Evolutionary conservation across 352 stramenopile genomes (phyloP), one percentile per base, ranked within the genome.

Genomic region (Phytophthora citricola): DNA sequence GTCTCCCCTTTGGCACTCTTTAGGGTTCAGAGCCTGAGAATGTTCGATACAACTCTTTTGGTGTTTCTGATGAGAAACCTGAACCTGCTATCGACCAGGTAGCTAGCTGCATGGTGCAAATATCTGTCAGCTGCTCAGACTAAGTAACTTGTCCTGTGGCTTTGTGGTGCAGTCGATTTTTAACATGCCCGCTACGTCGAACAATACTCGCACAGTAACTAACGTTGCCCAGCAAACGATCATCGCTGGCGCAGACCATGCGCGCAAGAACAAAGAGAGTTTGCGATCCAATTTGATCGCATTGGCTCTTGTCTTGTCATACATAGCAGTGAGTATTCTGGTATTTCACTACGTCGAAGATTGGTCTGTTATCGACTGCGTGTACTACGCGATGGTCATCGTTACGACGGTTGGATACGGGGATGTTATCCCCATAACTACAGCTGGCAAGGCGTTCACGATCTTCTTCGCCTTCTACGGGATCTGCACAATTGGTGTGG

Each of bases 351-450:
- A 69, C 47, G 57, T 85, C 15, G 82, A 91, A 52, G 27, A 73
- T 8, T 91, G 82, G 82, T 71, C 63, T 0, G 60, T 89, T 14
- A 62, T 97, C 0, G 93, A 98, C 73, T 87, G 84, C 31, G 66
- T 98, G 22, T 98, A 98, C 64, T 98, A 95, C 74, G 79, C 83
- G 29, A 92, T 97, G 69, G 91, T 97, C 8, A 97, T 95, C 39
- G 76, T 98, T n/a, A 98, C 93, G 7, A 97, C 87, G 1, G 89
- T 97, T 31, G 92, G 90, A 4, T 98, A 96, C 63, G 90, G 86
- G 17, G 91, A 97, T 65, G 78, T 96, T 14, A 63, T 72, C 14
- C 89, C 92, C 3, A 47, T 76, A 11, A 88, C 75, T 22, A 73
- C 57, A 1, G 58, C 66, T 0, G 85, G 87, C 22, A 93, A 89